Base-by-base conservation (phyloP, 371 early-diverging fungal species). In the Circinella umbellata region DNA sequence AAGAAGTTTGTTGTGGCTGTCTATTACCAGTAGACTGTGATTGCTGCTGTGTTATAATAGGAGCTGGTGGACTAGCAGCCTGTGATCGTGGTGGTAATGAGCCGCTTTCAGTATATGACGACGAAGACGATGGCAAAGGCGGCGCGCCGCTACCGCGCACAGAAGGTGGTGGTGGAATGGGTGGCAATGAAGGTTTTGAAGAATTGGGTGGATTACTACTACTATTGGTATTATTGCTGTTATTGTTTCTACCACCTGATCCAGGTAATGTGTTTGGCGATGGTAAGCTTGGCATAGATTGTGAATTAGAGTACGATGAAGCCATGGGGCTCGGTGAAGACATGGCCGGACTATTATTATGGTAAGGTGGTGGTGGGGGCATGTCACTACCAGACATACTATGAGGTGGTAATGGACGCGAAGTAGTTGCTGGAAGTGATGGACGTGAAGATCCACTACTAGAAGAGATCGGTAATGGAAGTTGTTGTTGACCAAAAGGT, bases 381-480 rank as follows among this genome's bases (percentile, higher is more conserved):
- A 70, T 46, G n/a, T 65, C 70, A 47, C 9, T 42, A 42, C 60
- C 51, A n/a, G 55, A 7, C 34, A 35, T 51, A 34, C 65, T 20
- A 37, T 65, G 65, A 27, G 68, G 68, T 37, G 47, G 70, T 39
- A 65, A 51, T 27, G 65, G 65, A 7, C 70, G 64, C 48, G 70
- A 64, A 14, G 65, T 61, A 6, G 59, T 47, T 36, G 70, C 8
- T 5, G 57, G 4, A 57, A 57, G 57, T n/a, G 69, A 64, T 37
- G 70, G 60, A 38, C 61, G 62, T 60, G 65, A 36, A 27, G 66
- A 57, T 55, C 62, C 63, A 61, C 48, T 48, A 8, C 49, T 42
- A 36, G 62, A 63, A n/a, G 57, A 53, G 36, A 51, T 65, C 20
- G 48, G 61, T 14, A 48, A 63, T 15, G 67, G 72, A 14, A 60